Evolutionary conservation across 2,329 filamentous ascomycete genomes (phyloP), one percentile per base, ranked within the genome.

Genomic region (Clarireedia sp.): DNA sequence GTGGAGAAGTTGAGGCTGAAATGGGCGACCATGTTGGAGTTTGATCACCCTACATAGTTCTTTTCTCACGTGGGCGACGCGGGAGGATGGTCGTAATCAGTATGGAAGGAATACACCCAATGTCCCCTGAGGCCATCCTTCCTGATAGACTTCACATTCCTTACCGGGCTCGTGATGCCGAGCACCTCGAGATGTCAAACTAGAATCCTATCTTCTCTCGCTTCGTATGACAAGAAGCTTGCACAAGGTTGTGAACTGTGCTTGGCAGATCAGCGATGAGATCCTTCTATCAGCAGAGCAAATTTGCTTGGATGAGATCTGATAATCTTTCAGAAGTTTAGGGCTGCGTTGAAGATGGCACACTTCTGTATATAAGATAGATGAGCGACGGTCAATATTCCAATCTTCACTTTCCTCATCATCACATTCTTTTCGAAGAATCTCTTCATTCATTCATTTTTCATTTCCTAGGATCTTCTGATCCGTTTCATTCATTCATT

Each of bases 401-500:
- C 17, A 23, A 36, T 21, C 24, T 37, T 50, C 41, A 47, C 16
- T 19, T 21, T 36, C 19, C 5, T 17, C 43, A 54, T 54, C 33
- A 29, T 40, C 33, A 54, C 51, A 54, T 54, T 54, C 45, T 33
- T 41, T 54, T 24, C 26, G 33, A 23, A 49, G 19, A 45, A 49
- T 36, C 36, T 41, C 45, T 50, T 38, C 17, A 44, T 37, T 49
- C 52, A 40, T 24, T 54, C 51, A 10, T 54, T 54, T 36, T 43
- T 48, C 7, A 8, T 49, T 26, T 43, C 5, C 24, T 19, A 54
- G 52, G 52, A 12, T 54, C 37, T 9, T 33, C 49, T 50, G 52
- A 24, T 54, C 52, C 45, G 52, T 49, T 54, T 43, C 52, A 43
- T 49, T 54, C 52, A 33, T 54, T 54, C 23, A 19, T 33, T 33